These are phyloP conservation scores for Pseudotulostoma volvatum DNA, from an alignment of 495 filamentous ascomycete species.

Conservation along the genomic window DNA sequence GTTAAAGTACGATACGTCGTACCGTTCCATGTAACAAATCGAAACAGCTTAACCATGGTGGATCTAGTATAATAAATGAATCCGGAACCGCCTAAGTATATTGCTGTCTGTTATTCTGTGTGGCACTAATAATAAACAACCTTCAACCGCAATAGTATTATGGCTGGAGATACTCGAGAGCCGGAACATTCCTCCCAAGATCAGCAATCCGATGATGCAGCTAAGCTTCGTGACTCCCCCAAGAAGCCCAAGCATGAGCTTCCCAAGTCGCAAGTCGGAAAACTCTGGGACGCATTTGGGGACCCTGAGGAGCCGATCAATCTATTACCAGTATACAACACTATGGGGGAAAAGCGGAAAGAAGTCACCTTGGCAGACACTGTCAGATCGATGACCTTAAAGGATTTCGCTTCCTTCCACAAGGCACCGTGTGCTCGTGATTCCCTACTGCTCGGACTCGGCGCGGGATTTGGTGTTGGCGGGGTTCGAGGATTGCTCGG, in stretches of 20 bases:
- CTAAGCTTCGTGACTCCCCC: neutral
- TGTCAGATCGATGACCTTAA: conserved; percentile 35
- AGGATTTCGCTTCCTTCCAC: conserved; percentile 59
- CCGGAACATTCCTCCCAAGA: conserved; percentile 2
- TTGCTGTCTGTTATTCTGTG: too few species aligned
- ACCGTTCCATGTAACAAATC: too few species aligned
- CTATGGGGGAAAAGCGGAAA: conserved; percentile 29
- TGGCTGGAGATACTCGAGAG: conserved; percentile 41
- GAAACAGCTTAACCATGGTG: too few species aligned
- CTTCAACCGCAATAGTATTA: too few species aligned
- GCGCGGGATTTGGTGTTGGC: conserved; percentile 55
- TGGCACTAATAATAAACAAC: too few species aligned
- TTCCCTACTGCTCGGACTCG: conserved; percentile 67
- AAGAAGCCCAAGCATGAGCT: conserved; percentile 25
- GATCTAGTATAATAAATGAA: too few species aligned
- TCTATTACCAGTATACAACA: conserved; percentile 28
- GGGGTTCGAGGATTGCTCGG: conserved; percentile 54
- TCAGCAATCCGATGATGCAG: neutral
- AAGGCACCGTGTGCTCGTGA: conserved; percentile 72
- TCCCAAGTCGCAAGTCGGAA: conserved; percentile 31
- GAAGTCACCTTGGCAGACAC: conserved; percentile 38
- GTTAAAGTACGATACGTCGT: too few species aligned
- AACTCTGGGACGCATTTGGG: conserved; percentile 36
- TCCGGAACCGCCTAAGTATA: too few species aligned
- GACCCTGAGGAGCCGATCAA: conserved; percentile 35